These are phyloP conservation scores for Ilyonectria robusta DNA, from an alignment of 2,329 filamentous ascomycete genomes.

Conservation along the genomic window DNA sequence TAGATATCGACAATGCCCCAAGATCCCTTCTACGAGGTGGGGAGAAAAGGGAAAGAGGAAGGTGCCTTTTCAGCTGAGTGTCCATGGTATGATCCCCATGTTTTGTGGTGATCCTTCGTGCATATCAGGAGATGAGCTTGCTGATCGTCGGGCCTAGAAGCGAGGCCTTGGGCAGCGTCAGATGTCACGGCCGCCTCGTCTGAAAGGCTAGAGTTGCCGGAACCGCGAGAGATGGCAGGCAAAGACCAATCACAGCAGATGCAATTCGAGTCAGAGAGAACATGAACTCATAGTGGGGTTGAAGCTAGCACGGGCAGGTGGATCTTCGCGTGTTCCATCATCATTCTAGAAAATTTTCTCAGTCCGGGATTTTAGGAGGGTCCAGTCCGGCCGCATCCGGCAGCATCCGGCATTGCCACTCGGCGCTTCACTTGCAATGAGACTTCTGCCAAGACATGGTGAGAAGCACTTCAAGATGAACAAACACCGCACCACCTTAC, in stretches of 20 bases:
- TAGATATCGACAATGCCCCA: slow-evolving; percentile 10
- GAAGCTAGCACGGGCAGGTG: slow-evolving; percentile 3
- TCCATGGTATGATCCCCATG: slow-evolving; percentile 8
- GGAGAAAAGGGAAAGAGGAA: slow-evolving; percentile 1
- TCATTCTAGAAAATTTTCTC: slow-evolving; percentile 30
- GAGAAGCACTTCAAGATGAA: neutral
- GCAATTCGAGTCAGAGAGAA: slow-evolving; percentile 17
- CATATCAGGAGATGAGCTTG: slow-evolving; percentile 1
- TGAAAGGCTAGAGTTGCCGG: slow-evolving; percentile 14
- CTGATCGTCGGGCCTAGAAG: neutral
- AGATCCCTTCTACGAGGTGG: slow-evolving; percentile 8
- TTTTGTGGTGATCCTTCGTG: neutral
- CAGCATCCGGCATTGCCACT: neutral
- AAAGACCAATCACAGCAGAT: slow-evolving; percentile 22
- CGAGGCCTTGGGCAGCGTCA: slow-evolving; percentile 1
- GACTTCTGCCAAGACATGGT: neutral
- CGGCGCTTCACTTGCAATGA: neutral
- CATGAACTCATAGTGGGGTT: slow-evolving; percentile 24
- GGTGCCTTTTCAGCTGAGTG: neutral
- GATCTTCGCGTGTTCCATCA: slow-evolving; percentile 25
- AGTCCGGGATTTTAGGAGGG: neutral
- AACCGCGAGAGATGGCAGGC: neutral
- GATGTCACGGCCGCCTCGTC: neutral
- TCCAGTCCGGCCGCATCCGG: slow-evolving; percentile 12
- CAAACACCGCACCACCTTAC: too few relatives aligned